A percentile compares a stretch with the other conserved stretches of the same genome.
Evolutionary conservation across 257 asterid genomes (phyloP).

Genomic region (Solanum virginianum): DNA sequence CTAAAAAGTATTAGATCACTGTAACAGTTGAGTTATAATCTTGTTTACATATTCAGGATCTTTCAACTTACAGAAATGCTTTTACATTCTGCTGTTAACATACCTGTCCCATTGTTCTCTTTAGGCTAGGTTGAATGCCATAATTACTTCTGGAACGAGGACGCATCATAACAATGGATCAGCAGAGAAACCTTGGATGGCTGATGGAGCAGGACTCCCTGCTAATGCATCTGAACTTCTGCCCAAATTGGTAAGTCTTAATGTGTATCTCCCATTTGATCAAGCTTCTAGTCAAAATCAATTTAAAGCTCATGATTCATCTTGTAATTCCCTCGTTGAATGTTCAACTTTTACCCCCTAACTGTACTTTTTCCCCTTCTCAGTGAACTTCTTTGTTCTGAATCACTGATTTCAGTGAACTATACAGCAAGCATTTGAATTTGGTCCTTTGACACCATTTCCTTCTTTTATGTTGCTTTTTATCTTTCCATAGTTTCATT

Average conservation of each 20-base stretch:
- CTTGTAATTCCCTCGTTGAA: not conserved
- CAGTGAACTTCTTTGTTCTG: not conserved
- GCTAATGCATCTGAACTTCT: slow-evolving; percentile 64
- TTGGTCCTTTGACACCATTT: not conserved
- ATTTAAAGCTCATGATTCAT: not conserved
- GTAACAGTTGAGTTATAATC: not conserved
- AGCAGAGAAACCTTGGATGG: slow-evolving; percentile 80
- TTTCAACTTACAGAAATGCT: not conserved
- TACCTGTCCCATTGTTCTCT: not conserved
- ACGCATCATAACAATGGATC: slow-evolving; percentile 9
- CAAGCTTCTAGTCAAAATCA: not conserved
- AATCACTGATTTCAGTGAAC: not conserved
- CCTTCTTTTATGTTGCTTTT: not conserved
- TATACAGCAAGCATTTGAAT: not conserved
- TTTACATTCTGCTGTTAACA: not conserved
- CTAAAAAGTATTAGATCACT: not conserved
- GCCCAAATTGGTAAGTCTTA: slow-evolving; percentile 42
- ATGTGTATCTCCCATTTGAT: not conserved
- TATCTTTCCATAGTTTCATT: not conserved
- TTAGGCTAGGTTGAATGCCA: slow-evolving; percentile 77
- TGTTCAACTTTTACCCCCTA: not conserved
- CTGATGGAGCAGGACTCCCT: slow-evolving; percentile 90
- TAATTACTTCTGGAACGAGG: slow-evolving; percentile 51
- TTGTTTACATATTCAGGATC: not conserved
- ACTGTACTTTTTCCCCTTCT: not conserved